phyloP scores from a whole-genome alignment of 2,329 filamentous ascomycete species.

The Seiridium unicorne region DNA sequence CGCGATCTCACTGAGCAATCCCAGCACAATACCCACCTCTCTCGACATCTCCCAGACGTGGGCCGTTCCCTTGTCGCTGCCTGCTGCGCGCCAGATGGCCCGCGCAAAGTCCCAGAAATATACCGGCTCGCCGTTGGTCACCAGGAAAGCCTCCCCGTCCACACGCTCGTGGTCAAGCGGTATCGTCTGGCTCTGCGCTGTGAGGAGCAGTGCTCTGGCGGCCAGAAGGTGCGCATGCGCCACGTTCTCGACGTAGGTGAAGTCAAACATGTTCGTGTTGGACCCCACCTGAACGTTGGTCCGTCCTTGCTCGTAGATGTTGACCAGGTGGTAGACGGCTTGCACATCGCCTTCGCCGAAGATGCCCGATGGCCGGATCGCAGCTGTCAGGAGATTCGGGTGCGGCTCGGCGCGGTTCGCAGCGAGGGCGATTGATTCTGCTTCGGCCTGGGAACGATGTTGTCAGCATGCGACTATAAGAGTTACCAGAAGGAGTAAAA shows the following conservation, averaged over 20 bases:
- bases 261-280: conserved; percentile 63
- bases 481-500: background rate
- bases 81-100: conserved; percentile 69
- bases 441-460: conserved; percentile 55
- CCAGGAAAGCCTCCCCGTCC: conserved; percentile 84
- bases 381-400: conserved; percentile 68
- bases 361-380: conserved; percentile 84
- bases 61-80: conserved; percentile 48
- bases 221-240: conserved; percentile 82
- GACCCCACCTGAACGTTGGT: conserved; percentile 79
- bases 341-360: conserved; percentile 88
- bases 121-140: conserved; percentile 85
- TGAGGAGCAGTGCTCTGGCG: conserved; percentile 67
- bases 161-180: conserved; percentile 72
- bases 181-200: conserved; percentile 51
- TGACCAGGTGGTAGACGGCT: conserved; percentile 70
- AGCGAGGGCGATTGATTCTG: conserved; percentile 76
- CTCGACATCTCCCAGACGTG: conserved; percentile 55
- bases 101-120: conserved; percentile 91
- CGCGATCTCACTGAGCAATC: conserved; percentile 51
- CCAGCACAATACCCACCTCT: conserved; percentile 50
- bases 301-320: conserved; percentile 65
- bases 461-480: background rate
- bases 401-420: conserved; percentile 62
- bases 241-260: conserved; percentile 63